Base-by-base conservation (phyloP, 2,329 filamentous ascomycete species). In the Pseudogymnoascus sp. region DNA sequence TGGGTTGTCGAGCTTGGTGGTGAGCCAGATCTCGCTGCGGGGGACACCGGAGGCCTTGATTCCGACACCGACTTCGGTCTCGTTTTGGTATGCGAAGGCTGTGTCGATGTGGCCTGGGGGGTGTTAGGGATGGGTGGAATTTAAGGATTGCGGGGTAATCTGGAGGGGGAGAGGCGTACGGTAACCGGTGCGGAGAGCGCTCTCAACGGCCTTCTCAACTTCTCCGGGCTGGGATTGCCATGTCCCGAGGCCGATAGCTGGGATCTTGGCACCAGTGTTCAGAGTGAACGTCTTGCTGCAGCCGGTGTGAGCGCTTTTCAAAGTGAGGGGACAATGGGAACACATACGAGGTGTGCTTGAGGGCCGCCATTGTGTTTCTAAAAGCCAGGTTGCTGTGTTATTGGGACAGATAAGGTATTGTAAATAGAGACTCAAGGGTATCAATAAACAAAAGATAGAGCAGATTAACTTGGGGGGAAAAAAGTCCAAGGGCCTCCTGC, bases 1-100 rank as follows among this genome's bases (percentile, higher is more conserved):
- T 60, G 87, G 82, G 81, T 93, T 92, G 80, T 90, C 85, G 62
- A 93, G 84, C 82, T 95, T 96, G 70, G 89, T 91, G 61, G 90
- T 93, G 64, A 90, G 75, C 82, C 84, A 90, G 73, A 89, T 84
- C 70, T 89, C 77, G 62, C 81, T 78, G 24, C 87, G 82, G n/a
- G 86, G 82, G 1, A 90, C 82, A 31, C 85, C 86, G 2, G 84
- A 83, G 59, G 82, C 82, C 67, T 79, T 80, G 73, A 90, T 87
- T 62, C 86, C 88, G 62, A 80, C 76, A 65, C 88, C 87, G 19
- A 90, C 86, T 71, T 89, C 86, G 61, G 78, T 76, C 74, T 90
- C 90, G 76, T 93, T 95, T 74, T 85, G 87, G 75, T 95, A 95
- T 60, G 86, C 89, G 66, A 88, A 81, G 69, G 70, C 75, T n/a